Conservation (phyloP, 2,329 filamentous ascomycete genomes). For the Microascus cirrosus region DNA sequence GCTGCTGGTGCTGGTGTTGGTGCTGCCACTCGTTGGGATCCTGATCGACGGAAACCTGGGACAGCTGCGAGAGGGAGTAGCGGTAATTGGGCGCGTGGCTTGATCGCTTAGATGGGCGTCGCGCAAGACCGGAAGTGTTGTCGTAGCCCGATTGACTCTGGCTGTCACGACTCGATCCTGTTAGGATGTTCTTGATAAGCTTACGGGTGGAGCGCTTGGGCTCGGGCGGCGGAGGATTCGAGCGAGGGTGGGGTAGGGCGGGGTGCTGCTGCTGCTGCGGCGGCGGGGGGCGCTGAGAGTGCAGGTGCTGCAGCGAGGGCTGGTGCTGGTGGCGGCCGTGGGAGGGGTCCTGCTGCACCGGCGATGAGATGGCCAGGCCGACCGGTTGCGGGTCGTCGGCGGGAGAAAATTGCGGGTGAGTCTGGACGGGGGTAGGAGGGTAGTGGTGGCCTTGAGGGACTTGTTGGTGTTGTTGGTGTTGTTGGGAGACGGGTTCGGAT, state of each 20-base stretch:
- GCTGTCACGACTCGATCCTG: constrained; percentile 18
- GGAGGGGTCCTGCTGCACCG: too few relatives aligned
- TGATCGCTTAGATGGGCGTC: constrained; percentile 46
- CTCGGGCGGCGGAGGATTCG: constrained; percentile 18
- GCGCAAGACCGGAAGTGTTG: constrained; percentile 34
- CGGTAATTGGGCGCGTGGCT: constrained; percentile 29
- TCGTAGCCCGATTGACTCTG: constrained; percentile 25
- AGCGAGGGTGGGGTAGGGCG: constrained; percentile 14
- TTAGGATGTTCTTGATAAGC: constrained; percentile 43
- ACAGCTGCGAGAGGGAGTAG: constrained; percentile 15
- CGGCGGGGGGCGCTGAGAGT: too few relatives aligned
- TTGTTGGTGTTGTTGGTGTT: constrained; percentile 12
- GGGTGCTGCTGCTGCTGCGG: constrained; percentile 13
- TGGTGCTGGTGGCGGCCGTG: too few relatives aligned
- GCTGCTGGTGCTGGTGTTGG: constrained; percentile 14
- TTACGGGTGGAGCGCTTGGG: constrained; percentile 38
- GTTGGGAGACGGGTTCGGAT: not conserved
- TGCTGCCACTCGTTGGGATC: constrained; percentile 9
- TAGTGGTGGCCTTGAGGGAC: too few relatives aligned
- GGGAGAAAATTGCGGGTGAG: too few relatives aligned
- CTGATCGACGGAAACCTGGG: constrained; percentile 12
- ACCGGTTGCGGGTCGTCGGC: too few relatives aligned
- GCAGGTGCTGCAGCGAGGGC: too few relatives aligned
- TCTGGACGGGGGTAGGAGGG: too few relatives aligned
- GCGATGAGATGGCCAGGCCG: too few relatives aligned